Base-by-base conservation (phyloP, 768 basidiomycete genomes). In the Phanerochaete carnosa region DNA sequence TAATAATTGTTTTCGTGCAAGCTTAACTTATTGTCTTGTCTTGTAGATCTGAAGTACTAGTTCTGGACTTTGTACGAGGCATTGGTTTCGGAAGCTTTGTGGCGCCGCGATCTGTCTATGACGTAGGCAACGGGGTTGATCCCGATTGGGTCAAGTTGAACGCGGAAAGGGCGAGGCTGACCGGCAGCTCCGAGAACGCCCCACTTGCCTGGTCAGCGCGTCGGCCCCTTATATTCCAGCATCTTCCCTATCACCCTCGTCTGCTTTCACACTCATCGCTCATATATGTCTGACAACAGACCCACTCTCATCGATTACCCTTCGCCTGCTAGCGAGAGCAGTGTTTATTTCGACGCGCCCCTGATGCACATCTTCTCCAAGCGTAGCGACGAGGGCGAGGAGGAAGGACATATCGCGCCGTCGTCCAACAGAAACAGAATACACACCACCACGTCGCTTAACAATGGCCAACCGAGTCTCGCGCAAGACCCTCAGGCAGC, bases 341-440 rank as follows among this genome's bases (percentile, higher is more conserved):
- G 72, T 51, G 46, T 65, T 13, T 83, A 82, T 67, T 81, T 80
- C 64, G 81, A 82, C 79, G 79, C 77, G 11, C 74, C 73, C 26
- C 65, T 70, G 59, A 74, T 71, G 70, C 74, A 73, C 43, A 65
- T 68, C 63, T 71, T 68, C 57, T 60, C 63, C 58, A 60, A 62
- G 45, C 55, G 62, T 19, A 49, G 59, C 23, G 35, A 60, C 50
- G 43, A 46, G 46, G 28, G 8, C 30, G 55, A 58, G 16, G 57
- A 61, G 13, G 46, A 32, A 29, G 55, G 51, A 26, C 55, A 45
- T 53, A 26, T 50, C 52, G 58, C 62, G 25, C 62, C 62, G 5
- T 25, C 19, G 23, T 25, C 58, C 28, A 45, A 22, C 11, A 25
- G 29, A 4, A 29, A 26, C 37, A 43, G 35, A 9, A 50, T 55